Percentiles rank a stretch among this genome's conserved stretches.
These are phyloP conservation scores for Zea mays DNA, from an alignment of 176 grass and related monocot genomes.

Conservation along the genomic window Zm-B73-REFERENCE-NAM-5.0 NC_050098.1:209592501-209593000, in stretches of 20 bases:
- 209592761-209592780: constrained; percentile 73
- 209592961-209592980: not conserved
- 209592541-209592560: constrained; percentile 70
- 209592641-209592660: constrained; percentile 48
- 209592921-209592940: not conserved
- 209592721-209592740: constrained; percentile 50
- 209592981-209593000: not conserved
- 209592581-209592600: constrained; percentile 95
- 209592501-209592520: not conserved
- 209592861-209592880: constrained; percentile 11
- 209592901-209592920: not conserved
- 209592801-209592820: not conserved
- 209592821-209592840: constrained; percentile 8
- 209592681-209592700: not conserved
- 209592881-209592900: not conserved
- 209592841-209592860: not conserved
- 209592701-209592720: constrained; percentile 3
- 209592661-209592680: not conserved
- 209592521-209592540: constrained; percentile 1
- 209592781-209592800: constrained; percentile 23
- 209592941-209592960: not conserved
- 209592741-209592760: constrained; percentile 94
- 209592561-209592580: constrained; percentile 93
- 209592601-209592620: constrained; percentile 84
- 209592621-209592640: constrained; percentile 81